Conservation (phyloP, 2,329 filamentous ascomycete species). For the Lachnellula arida region DNA sequence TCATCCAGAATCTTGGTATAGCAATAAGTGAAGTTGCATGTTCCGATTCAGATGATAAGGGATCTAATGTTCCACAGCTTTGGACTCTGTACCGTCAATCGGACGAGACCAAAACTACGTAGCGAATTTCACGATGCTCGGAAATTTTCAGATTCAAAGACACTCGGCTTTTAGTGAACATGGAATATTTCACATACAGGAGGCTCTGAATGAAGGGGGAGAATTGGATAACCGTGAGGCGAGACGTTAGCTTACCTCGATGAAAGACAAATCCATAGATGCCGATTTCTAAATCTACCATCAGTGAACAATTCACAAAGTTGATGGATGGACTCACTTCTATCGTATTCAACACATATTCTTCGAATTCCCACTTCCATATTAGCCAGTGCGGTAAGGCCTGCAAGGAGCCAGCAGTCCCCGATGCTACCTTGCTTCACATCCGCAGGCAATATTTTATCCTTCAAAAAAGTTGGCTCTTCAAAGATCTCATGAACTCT, state of each 20-base stretch:
- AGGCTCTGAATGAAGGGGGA: neutral
- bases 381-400: constrained; percentile 70
- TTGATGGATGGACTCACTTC: constrained; percentile 28
- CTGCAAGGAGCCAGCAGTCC: constrained; percentile 84
- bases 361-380: constrained; percentile 65
- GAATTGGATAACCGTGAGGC: neutral
- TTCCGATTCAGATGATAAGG: too few species aligned
- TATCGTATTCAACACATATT: constrained; percentile 71
- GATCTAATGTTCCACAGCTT: too few species aligned
- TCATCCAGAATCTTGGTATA: too few species aligned
- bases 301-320: constrained; percentile 1
- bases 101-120: too few species aligned
- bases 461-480: constrained; percentile 70
- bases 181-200: too few species aligned
- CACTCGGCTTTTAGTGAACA: neutral
- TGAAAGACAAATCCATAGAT: constrained; percentile 91
- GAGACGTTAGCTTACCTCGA: constrained; percentile 35
- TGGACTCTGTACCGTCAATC: too few species aligned
- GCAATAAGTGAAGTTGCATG: too few species aligned
- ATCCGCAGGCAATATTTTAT: constrained; percentile 72
- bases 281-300: constrained; percentile 49
- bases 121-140: too few species aligned
- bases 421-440: constrained; percentile 74
- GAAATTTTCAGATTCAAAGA: too few species aligned
- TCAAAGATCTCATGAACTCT: constrained; percentile 74